phyloP scores from a whole-genome alignment of 139 green algal species.

The Tetratostichococcus sp. region DNA sequence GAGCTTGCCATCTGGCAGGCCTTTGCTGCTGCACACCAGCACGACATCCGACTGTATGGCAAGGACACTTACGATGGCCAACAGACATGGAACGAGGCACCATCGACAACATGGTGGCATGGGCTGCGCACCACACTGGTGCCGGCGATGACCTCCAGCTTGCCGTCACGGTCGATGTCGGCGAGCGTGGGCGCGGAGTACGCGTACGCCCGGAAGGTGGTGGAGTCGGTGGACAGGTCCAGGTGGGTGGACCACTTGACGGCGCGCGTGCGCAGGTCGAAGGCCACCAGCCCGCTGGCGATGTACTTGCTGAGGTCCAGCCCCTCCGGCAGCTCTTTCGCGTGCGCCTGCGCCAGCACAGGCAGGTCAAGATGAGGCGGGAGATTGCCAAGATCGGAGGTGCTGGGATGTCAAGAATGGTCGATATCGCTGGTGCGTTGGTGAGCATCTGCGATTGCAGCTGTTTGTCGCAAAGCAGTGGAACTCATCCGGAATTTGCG shows the following conservation, averaged over 20 bases:
- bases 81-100: no score
- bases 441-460: no score
- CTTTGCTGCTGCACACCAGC: no score
- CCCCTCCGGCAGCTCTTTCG: conserved; percentile 45
- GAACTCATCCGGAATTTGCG: no score
- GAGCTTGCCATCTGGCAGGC: no score
- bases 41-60: no score
- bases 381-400: no score
- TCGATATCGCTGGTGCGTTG: no score
- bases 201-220: conserved; percentile 73
- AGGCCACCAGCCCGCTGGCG: conserved; percentile 77
- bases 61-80: background rate
- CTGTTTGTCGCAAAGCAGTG: no score
- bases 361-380: no score
- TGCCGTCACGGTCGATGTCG: conserved; percentile 82
- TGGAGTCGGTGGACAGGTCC: conserved; percentile 87
- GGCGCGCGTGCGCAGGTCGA: conserved; percentile 63
- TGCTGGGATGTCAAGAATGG: no score
- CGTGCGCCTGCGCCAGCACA: conserved; percentile 42
- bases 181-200: conserved; percentile 79
- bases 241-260: conserved; percentile 88
- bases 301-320: conserved; percentile 74
- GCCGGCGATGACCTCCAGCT: conserved; percentile 88
- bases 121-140: conserved; percentile 64
- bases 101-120: background rate